A percentile compares a stretch with the other conserved stretches of the same genome.
phyloP scores from a whole-genome alignment of 1,284 basidiomycete genomes.

The Chalciporus piperatoides region DNA sequence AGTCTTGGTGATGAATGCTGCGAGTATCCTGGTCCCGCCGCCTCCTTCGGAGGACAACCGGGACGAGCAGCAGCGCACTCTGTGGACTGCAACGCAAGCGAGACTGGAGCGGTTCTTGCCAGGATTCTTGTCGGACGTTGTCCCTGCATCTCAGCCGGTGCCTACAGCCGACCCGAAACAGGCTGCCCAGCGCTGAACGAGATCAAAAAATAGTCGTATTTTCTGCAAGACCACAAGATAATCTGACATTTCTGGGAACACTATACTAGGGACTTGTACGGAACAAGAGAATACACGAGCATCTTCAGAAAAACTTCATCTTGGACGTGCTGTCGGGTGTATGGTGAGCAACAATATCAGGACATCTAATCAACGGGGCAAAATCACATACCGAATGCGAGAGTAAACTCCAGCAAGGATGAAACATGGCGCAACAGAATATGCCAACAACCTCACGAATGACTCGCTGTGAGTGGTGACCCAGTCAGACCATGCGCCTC shows the following conservation, averaged over 20 bases:
- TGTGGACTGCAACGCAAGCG: constrained; percentile 84
- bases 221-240: constrained; percentile 4
- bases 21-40: constrained; percentile 76
- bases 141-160: constrained; percentile 40
- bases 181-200: constrained; percentile 15
- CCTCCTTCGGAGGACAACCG: constrained; percentile 48
- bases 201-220: constrained; percentile 6
- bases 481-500: constrained; percentile 64
- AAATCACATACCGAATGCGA: constrained; percentile 43
- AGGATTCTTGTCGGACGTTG: constrained; percentile 76
- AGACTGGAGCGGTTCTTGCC: constrained; percentile 87
- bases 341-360: constrained; percentile 4
- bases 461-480: constrained; percentile 36
- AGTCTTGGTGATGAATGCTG: constrained; percentile 92
- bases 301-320: constrained; percentile 44
- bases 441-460: constrained; percentile 48
- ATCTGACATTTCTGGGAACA: not conserved
- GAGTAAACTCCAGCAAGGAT: constrained; percentile 39
- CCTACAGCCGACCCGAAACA: constrained; percentile 17
- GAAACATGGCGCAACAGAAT: constrained; percentile 48
- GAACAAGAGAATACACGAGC: not conserved
- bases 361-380: not conserved
- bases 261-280: not conserved
- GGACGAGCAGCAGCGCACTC: constrained; percentile 63
- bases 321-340: constrained; percentile 41